A percentile compares a stretch with the other conserved stretches of the same genome.
Evolutionary conservation across 345 rosid species (phyloP).

Genomic region (Aethionema arabicum): DNA sequence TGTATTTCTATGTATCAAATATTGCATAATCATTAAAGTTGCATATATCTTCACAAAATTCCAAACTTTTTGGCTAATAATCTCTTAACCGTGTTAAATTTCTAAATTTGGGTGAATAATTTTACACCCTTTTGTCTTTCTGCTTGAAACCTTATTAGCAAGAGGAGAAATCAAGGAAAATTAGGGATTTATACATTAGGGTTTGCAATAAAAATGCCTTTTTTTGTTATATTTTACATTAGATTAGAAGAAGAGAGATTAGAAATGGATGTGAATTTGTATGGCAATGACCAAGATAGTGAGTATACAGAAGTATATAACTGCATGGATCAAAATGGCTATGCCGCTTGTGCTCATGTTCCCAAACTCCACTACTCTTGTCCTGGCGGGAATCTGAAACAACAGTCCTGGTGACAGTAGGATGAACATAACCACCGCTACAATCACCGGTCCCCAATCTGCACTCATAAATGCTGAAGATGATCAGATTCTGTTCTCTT

Average conservation of each 20-base stretch:
- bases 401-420: slow-evolving; percentile 84
- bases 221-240: not conserved
- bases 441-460: slow-evolving; percentile 87
- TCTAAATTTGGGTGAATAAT: not conserved
- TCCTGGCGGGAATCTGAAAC: slow-evolving; percentile 80
- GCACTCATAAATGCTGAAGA: slow-evolving; percentile 45
- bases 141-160: slow-evolving; percentile 16
- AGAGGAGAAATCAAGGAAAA: not conserved
- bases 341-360: slow-evolving; percentile 92
- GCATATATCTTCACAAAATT: not conserved
- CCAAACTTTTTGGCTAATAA: not conserved
- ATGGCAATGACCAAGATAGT: slow-evolving; percentile 80
- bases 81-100: not conserved
- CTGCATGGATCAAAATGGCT: slow-evolving; percentile 80
- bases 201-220: slow-evolving; percentile 6
- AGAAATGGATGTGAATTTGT: slow-evolving; percentile 42
- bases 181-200: slow-evolving; percentile 5
- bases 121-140: not conserved
- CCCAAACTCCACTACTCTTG: slow-evolving; percentile 83
- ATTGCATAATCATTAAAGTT: not conserved
- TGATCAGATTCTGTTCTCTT: slow-evolving; percentile 10
- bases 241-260: slow-evolving; percentile 5
- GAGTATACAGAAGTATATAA: slow-evolving; percentile 71
- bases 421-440: slow-evolving; percentile 71
- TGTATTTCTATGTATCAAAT: slow-evolving; percentile 1